phyloP scores from a whole-genome alignment of 78 protist genomes.

The Dictyostelium capitatum region DNA sequence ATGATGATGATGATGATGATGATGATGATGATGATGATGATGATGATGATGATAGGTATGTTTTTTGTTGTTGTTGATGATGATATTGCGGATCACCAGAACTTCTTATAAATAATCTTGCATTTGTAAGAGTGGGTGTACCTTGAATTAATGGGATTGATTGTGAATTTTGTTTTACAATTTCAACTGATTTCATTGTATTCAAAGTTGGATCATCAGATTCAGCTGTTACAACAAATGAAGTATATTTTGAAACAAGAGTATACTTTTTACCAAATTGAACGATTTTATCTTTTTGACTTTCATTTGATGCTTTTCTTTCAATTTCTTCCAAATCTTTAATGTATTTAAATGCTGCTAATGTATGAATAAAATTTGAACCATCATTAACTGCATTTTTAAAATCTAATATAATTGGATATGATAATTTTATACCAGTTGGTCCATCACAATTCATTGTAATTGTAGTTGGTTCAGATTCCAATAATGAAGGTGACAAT shows the following conservation, averaged over 20 bases:
- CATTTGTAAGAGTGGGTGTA: too few relatives aligned
- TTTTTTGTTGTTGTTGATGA: too few relatives aligned
- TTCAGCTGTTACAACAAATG: slow-evolving; percentile 44
- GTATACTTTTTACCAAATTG: slow-evolving; percentile 17
- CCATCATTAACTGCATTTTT: background rate
- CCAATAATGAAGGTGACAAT: too few relatives aligned
- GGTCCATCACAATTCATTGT: slow-evolving; percentile 45
- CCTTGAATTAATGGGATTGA: too few relatives aligned
- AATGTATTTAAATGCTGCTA: slow-evolving; percentile 39
- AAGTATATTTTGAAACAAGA: slow-evolving; percentile 54
- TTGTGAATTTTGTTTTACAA: background rate
- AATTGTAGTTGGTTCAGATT: background rate
- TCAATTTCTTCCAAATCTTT: slow-evolving; percentile 35
- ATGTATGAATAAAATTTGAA: slow-evolving; percentile 14
- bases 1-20: background rate
- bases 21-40: background rate
- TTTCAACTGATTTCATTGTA: slow-evolving; percentile 11
- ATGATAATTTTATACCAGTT: background rate
- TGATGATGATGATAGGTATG: background rate
- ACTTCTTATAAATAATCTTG: too few relatives aligned
- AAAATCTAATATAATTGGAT: background rate
- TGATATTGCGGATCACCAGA: too few relatives aligned
- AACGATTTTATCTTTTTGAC: slow-evolving; percentile 20
- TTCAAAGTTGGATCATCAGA: background rate
- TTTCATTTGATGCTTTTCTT: slow-evolving; percentile 17